Conservation (phyloP, 129 eudicot genomes). For the Lactuca saligna region DNA sequence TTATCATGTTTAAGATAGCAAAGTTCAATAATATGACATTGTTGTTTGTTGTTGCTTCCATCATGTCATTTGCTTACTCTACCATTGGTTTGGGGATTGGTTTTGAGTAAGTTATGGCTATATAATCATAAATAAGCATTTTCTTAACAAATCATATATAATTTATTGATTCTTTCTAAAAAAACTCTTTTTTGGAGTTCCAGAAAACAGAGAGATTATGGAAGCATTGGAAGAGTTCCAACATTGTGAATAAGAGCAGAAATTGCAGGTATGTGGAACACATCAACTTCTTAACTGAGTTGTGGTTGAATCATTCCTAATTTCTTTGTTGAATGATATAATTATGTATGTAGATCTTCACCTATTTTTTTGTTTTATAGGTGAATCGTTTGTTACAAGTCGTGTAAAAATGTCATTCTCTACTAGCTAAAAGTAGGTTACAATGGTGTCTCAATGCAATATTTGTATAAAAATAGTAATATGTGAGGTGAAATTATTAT, state of each 20-base stretch:
- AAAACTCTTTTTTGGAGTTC: conserved; percentile 5
- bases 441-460: no score
- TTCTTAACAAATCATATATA: background rate
- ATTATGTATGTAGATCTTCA: no score
- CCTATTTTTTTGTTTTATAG: no score
- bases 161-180: conserved; percentile 8
- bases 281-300: no score
- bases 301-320: no score
- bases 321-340: no score
- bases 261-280: no score
- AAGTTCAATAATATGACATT: conserved; percentile 70
- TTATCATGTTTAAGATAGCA: conserved; percentile 64
- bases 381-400: no score
- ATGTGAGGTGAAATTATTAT: no score
- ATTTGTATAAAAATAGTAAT: no score
- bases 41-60: conserved; percentile 61
- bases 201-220: conserved; percentile 54
- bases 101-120: conserved; percentile 57
- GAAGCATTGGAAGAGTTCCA: conserved; percentile 58
- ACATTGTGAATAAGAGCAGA: background rate
- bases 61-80: conserved; percentile 69
- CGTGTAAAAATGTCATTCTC: no score
- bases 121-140: background rate
- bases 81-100: conserved; percentile 64
- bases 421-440: no score